Evolutionary conservation across 495 filamentous ascomycete species (phyloP), one percentile per base, ranked within the genome.

Genomic region (Aspergillus haitiensis): DNA sequence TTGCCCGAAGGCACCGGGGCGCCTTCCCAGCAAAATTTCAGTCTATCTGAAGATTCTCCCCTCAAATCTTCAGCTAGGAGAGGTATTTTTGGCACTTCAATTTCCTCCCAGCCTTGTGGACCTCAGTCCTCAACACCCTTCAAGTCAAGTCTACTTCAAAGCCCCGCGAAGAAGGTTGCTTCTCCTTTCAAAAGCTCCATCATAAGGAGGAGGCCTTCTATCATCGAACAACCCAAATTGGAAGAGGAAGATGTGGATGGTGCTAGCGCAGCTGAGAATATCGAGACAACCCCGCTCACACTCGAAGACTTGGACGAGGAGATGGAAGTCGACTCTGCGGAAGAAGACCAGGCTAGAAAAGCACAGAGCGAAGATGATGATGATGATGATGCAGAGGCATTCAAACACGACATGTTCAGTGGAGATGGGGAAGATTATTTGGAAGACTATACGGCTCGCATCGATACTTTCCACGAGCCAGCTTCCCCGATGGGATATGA

Each of bases 51-150:
- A 7, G 50, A 69, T 27, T 76, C 73, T 0, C 75, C 78, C 2
- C 67, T 82, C 2, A 78, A 78, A 59, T 68, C 72, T 33, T 81
- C 81, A 5, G 77, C 80, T 7, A 77, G 65, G 54, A 80, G 77
- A 46, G 74, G 72, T 0, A 62, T 75, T 12, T 59, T 82, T 56
- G 72, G 64, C 16, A 64, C 75, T 15, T 74, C 72, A 0, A 70
- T 77, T 31, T 61, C 62, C 2, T 61, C 57, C 7, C 58, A 63
- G 18, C 49, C 58, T 39, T 66, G 73, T 31, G 32, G 66, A 7
- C 70, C 75, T 54, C 56, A 67, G 11, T 64, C 68, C 0, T 70
- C 72, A 7, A 70, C 76, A 3, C 70, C 69, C 0, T 71, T 74
- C 36, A 69, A 70, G 46, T 58, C 66, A 9, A 79, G 76, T 7